Conservation (phyloP, 1,284 basidiomycete genomes). For the Phellopilus nigrolimitatus region DNA sequence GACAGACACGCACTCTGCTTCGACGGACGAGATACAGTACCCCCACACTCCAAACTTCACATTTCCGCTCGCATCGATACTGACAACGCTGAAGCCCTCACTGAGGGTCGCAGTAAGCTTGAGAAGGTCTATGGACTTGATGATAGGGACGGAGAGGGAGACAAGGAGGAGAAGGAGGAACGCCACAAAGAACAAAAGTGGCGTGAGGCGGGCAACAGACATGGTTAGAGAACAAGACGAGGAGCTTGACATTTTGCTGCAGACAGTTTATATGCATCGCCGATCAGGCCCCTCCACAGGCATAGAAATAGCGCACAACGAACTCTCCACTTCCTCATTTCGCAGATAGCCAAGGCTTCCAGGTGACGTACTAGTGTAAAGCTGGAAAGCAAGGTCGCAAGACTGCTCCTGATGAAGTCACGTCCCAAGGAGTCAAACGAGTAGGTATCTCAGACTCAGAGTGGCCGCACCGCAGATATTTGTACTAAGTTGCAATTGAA, state of each 20-base stretch:
- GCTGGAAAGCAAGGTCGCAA: too few species aligned
- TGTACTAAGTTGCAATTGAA: too few species aligned
- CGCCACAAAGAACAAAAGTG: conserved; percentile 43
- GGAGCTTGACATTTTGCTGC: background rate
- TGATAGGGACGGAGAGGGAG: conserved; percentile 55
- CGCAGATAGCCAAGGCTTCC: too few species aligned
- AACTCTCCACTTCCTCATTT: too few species aligned
- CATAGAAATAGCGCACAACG: too few species aligned
- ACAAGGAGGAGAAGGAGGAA: conserved; percentile 54
- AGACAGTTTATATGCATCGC: too few species aligned
- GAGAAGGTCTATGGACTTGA: conserved; percentile 50
- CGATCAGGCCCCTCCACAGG: too few species aligned
- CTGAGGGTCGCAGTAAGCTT: conserved; percentile 36
- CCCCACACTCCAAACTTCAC: conserved; percentile 57
- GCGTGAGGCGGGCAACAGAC: conserved; percentile 32
- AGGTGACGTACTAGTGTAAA: too few species aligned
- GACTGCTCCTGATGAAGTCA: too few species aligned
- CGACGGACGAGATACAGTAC: conserved; percentile 47
- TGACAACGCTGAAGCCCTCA: conserved; percentile 29
- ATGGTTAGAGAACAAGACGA: conserved; percentile 25
- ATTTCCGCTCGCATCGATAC: conserved; percentile 33
- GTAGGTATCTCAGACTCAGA: too few species aligned
- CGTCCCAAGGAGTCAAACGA: too few species aligned
- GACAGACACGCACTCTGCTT: conserved; percentile 38
- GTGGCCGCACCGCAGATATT: too few species aligned